Percentiles rank a stretch among this genome's conserved stretches.
These are phyloP conservation scores for Linderina pennispora DNA, from an alignment of 192 early-diverging fungal genomes.

Conservation along the genomic window DNA sequence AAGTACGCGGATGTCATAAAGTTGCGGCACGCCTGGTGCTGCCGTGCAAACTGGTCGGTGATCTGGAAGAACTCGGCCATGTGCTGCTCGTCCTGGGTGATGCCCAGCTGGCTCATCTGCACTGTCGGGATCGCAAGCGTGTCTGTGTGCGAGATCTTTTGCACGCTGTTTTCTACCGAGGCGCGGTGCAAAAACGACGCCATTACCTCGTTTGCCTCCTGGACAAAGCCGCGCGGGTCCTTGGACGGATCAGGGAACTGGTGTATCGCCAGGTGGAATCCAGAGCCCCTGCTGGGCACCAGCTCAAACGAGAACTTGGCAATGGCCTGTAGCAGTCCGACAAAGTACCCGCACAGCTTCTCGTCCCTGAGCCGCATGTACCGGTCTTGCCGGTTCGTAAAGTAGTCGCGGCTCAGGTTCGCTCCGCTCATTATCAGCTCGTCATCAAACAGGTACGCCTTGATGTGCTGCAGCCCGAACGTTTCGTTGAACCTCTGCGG, in stretches of 20 bases:
- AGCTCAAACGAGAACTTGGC: slow-evolving; percentile 57
- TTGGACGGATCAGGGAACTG: slow-evolving; percentile 52
- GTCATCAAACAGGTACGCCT: slow-evolving; percentile 88
- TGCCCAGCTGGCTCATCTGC: slow-evolving; percentile 78
- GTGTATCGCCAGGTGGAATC: slow-evolving; percentile 11
- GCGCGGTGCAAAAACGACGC: slow-evolving; percentile 44
- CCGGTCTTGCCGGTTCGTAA: slow-evolving; percentile 92
- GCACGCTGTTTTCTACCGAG: slow-evolving; percentile 5
- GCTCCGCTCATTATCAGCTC: slow-evolving; percentile 75
- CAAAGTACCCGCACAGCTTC: slow-evolving; percentile 64
- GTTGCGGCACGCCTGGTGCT: slow-evolving; percentile 48
- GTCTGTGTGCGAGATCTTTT: slow-evolving; percentile 29
- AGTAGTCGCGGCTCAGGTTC: slow-evolving; percentile 91
- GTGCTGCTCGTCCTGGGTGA: slow-evolving; percentile 71
- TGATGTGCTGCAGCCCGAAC: slow-evolving; percentile 93
- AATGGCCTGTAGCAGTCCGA: slow-evolving; percentile 57
- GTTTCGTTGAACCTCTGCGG: slow-evolving; percentile 89
- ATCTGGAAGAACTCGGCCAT: slow-evolving; percentile 60
- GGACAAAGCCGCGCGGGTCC: slow-evolving; percentile 51
- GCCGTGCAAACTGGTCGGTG: slow-evolving; percentile 29
- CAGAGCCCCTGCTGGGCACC: slow-evolving; percentile 2
- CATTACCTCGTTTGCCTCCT: slow-evolving; percentile 47
- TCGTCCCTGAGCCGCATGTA: slow-evolving; percentile 67
- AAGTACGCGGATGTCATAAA: slow-evolving; percentile 89
- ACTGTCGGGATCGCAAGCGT: slow-evolving; percentile 74